A percentile compares a stretch with the other conserved stretches of the same genome.
phyloP scores from a whole-genome alignment of 345 rosid species.

The Pelargonium nanum region DNA sequence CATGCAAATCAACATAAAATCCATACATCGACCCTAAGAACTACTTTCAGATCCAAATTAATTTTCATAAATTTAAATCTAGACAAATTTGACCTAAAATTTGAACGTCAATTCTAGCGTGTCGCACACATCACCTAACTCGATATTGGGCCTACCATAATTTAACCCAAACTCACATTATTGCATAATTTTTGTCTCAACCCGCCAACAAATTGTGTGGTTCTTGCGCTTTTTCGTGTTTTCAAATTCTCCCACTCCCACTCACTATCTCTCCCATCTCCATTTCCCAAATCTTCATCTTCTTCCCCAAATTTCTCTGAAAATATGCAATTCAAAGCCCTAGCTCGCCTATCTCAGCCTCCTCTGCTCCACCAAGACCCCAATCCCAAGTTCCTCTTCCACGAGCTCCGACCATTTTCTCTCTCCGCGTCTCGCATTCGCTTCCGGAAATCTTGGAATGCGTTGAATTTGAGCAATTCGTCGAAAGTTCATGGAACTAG shows the following conservation, averaged over 20 bases:
- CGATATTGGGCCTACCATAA: too few species aligned
- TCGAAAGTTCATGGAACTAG: background rate
- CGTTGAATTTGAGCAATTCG: slow-evolving; percentile 1
- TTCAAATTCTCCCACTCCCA: background rate
- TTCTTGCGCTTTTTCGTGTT: background rate
- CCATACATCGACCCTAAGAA: too few species aligned
- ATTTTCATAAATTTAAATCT: too few species aligned
- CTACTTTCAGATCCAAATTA: too few species aligned
- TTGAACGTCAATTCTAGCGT: too few species aligned
- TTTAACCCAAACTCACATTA: too few species aligned
- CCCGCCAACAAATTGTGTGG: background rate
- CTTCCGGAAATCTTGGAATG: background rate
- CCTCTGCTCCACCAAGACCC: slow-evolving; percentile 15
- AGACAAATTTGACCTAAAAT: too few species aligned
- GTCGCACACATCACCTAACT: too few species aligned
- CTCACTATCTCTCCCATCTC: background rate
- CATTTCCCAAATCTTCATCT: background rate
- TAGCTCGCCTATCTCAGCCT: slow-evolving; percentile 15
- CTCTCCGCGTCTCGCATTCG: slow-evolving; percentile 1
- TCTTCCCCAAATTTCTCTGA: background rate
- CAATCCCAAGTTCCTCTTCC: slow-evolving; percentile 16
- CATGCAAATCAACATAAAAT: too few species aligned
- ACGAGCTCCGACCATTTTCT: slow-evolving; percentile 13
- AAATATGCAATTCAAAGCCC: slow-evolving; percentile 34
- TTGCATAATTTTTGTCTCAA: background rate